These are phyloP conservation scores for Chenopodium album DNA, from an alignment of 148 eudicot species.

Conservation along the genomic window DNA sequence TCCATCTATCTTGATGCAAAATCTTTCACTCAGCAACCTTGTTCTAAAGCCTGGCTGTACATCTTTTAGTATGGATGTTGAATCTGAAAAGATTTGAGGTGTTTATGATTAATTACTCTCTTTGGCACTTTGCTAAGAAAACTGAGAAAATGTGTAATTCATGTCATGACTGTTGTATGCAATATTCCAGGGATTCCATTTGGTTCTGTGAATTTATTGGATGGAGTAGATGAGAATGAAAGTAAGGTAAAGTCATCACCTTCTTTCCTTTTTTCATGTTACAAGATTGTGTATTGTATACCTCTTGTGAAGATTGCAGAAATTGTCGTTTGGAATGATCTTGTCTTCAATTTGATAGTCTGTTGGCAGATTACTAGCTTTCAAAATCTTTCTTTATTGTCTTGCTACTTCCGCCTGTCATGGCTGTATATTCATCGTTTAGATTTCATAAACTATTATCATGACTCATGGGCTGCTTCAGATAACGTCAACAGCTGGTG, in stretches of 20 bases:
- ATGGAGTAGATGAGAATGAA: conserved; percentile 96
- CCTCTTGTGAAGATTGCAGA: not conserved
- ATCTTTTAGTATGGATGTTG: not conserved
- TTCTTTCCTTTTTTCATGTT: conserved; percentile 21
- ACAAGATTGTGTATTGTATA: not conserved
- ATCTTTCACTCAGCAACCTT: not conserved
- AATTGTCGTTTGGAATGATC: not conserved
- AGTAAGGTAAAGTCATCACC: conserved; percentile 68
- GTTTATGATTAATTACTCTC: not conserved
- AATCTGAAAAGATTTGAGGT: not conserved
- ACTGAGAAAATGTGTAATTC: not conserved
- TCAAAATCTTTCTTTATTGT: not conserved
- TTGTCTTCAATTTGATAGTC: not conserved
- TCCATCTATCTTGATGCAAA: not conserved
- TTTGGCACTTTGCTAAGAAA: not conserved
- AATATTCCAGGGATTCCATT: conserved; percentile 83
- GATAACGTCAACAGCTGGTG: conserved; percentile 99
- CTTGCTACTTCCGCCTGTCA: not conserved
- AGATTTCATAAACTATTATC: conserved; percentile 6
- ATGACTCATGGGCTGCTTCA: conserved; percentile 31
- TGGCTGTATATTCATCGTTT: not conserved
- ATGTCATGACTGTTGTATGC: not conserved
- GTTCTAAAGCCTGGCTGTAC: not conserved
- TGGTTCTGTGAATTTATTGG: conserved; percentile 87
- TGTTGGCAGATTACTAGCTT: conserved; percentile 5